A percentile compares a stretch with the other conserved stretches of the same genome.
phyloP scores from a whole-genome alignment of 176 grass and related monocot species.

The Aechmea fasciata region DNA sequence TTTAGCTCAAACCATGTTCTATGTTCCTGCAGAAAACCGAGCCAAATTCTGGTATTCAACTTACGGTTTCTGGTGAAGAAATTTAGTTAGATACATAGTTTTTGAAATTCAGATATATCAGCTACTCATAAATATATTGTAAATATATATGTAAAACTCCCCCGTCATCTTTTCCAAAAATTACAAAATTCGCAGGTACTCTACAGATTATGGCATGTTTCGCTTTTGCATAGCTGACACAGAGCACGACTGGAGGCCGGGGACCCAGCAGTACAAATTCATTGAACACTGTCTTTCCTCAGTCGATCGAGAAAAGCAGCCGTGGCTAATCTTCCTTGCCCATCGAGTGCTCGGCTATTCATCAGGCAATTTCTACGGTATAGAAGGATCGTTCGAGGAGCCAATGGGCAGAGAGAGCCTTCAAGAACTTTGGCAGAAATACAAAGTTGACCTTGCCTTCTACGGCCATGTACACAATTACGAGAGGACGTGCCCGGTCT shows the following conservation, averaged over 20 bases:
- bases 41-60: slow-evolving; percentile 60
- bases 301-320: slow-evolving; percentile 74
- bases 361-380: slow-evolving; percentile 55
- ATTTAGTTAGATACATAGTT: too few relatives aligned
- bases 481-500: slow-evolving; percentile 84
- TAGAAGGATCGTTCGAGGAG: slow-evolving; percentile 65
- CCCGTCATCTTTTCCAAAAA: too few relatives aligned
- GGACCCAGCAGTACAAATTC: slow-evolving; percentile 78
- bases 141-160: too few relatives aligned
- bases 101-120: too few relatives aligned
- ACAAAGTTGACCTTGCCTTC: slow-evolving; percentile 69
- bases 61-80: too few relatives aligned
- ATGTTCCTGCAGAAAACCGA: slow-evolving; percentile 71
- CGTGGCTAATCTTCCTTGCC: slow-evolving; percentile 89
- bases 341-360: slow-evolving; percentile 86
- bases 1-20: slow-evolving; percentile 86
- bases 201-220: slow-evolving; percentile 68
- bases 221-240: slow-evolving; percentile 81
- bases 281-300: slow-evolving; percentile 74
- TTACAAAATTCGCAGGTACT: slow-evolving; percentile 35
- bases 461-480: slow-evolving; percentile 79
- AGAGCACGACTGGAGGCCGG: slow-evolving; percentile 60
- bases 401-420: slow-evolving; percentile 81
- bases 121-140: too few relatives aligned
- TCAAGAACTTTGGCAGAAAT: slow-evolving; percentile 79